Base-by-base conservation (phyloP, 345 rosid species). In the Populus tremula region DNA sequence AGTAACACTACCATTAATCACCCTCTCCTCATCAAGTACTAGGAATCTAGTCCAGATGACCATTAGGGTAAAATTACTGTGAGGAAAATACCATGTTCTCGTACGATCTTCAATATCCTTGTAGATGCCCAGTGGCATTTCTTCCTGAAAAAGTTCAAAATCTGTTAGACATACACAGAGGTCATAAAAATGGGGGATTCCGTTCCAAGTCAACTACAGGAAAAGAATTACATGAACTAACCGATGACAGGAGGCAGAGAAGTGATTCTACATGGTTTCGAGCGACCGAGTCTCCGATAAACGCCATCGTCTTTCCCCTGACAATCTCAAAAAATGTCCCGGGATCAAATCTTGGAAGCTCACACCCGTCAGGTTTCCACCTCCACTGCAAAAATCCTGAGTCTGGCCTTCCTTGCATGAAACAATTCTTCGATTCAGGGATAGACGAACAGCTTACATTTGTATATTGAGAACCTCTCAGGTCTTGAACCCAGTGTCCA, bases 251-350 rank as follows among this genome's bases (percentile, higher is more conserved):
- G 70, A 93, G 91, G 69, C 98, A 95, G 10, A 92, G 90, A 25
- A 95, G 93, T 4, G 97, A 95, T 69, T 93, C 97, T 87, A 93
- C 78, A 38, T 95, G 98, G 83, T 95, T 95, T 67, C 93, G 87
- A 8, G 98, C 93, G 16, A 95, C 98, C 11, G 96, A 93, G 73
- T 93, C 99, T 61, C 99, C 99, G n/a, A 91, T 67, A 49, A 93
- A 95, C 27, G 85, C 94, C 87, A 95, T 71, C 63, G 90, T 91
- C 79, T 88, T 93, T 39, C 97, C 96, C 67, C 89, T 72, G 45
- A 92, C 89, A 79, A 87, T 49, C 38, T 70, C 33, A 66, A 93
- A 82, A 81, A 95, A 95, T 1, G 27, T 78, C 69, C 77, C 81
- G 0, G 93, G 80, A 79, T 89, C 90, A 71, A 93, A 90, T 86